Evolutionary conservation across 2,329 filamentous ascomycete species (phyloP).

Genomic region (Tolypocladium capitatum): DNA sequence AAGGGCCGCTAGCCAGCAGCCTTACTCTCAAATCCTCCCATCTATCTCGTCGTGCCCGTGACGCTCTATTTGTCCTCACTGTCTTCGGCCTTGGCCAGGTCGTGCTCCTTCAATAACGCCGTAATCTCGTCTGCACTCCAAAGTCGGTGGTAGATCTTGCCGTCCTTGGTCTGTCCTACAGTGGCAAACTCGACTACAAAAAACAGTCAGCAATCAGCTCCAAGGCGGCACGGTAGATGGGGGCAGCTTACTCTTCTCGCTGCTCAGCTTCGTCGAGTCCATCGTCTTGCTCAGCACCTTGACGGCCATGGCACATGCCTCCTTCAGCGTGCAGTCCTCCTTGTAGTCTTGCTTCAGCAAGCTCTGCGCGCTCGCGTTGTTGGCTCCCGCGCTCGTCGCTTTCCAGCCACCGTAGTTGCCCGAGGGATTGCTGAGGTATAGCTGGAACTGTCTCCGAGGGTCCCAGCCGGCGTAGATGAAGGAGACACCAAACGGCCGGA

Average conservation of each 20-base stretch:
- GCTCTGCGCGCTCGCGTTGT: slow-evolving; percentile 95
- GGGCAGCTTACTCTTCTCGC: slow-evolving; percentile 82
- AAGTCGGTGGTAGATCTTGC: slow-evolving; percentile 95
- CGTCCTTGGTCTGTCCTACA: slow-evolving; percentile 85
- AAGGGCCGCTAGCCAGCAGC: slow-evolving; percentile 1
- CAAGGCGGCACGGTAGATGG: slow-evolving; percentile 6
- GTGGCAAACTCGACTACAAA: slow-evolving; percentile 87
- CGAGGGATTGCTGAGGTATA: slow-evolving; percentile 97
- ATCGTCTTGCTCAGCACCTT: slow-evolving; percentile 99
- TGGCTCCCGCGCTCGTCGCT: slow-evolving; percentile 92
- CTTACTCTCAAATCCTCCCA: slow-evolving; percentile 4
- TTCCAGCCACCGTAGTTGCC: slow-evolving; percentile 99
- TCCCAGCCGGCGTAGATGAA: slow-evolving; percentile 99
- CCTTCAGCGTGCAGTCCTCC: slow-evolving; percentile 90
- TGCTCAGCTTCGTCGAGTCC: slow-evolving; percentile 97
- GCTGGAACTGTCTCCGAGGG: slow-evolving; percentile 88
- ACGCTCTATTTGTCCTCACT: slow-evolving; percentile 47
- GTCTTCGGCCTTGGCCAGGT: slow-evolving; percentile 75
- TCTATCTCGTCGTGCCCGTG: slow-evolving; percentile 2
- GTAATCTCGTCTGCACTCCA: slow-evolving; percentile 97
- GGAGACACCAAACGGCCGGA: slow-evolving; percentile 93
- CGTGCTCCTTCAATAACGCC: slow-evolving; percentile 85
- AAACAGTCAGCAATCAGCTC: slow-evolving; percentile 5
- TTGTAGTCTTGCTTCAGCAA: slow-evolving; percentile 99
- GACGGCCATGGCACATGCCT: slow-evolving; percentile 93